Evolutionary conservation across 768 basidiomycete species (phyloP).

Genomic region (Leucosporidium yakuticum): DNA sequence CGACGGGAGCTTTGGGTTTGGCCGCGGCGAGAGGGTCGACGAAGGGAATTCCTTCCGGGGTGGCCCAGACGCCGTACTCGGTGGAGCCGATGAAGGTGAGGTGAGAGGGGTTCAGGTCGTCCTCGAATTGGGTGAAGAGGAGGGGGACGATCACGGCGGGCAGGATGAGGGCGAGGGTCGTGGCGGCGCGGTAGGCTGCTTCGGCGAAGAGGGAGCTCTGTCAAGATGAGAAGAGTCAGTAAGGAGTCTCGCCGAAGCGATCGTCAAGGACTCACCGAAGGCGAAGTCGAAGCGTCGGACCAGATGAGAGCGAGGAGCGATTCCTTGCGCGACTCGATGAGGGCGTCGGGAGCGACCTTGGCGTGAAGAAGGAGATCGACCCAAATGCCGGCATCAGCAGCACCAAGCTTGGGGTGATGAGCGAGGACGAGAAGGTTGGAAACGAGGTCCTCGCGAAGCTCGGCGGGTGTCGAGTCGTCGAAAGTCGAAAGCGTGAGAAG

Average conservation of each 20-base stretch:
- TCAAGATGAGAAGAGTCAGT: neutral
- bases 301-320: slow-evolving; percentile 26
- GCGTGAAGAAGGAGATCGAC: slow-evolving; percentile 25
- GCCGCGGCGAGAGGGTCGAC: slow-evolving; percentile 59
- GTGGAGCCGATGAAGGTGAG: slow-evolving; percentile 61
- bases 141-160: slow-evolving; percentile 62
- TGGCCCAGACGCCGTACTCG: slow-evolving; percentile 78
- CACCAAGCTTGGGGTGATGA: slow-evolving; percentile 57
- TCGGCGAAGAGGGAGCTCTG: slow-evolving; percentile 34
- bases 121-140: slow-evolving; percentile 60
- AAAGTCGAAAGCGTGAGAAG: slow-evolving; percentile 54
- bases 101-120: slow-evolving; percentile 58
- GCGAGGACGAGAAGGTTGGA: slow-evolving; percentile 60
- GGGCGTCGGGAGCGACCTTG: slow-evolving; percentile 18
- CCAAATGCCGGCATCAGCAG: slow-evolving; percentile 25
- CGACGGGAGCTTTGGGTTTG: slow-evolving; percentile 21
- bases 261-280: slow-evolving; percentile 50
- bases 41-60: slow-evolving; percentile 71
- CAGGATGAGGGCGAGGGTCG: slow-evolving; percentile 73
- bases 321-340: slow-evolving; percentile 15
- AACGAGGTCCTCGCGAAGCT: slow-evolving; percentile 50
- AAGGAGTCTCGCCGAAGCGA: neutral
- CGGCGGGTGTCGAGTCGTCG: slow-evolving; percentile 47
- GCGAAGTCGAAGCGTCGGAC: slow-evolving; percentile 27
- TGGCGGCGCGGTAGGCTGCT: slow-evolving; percentile 67